Conservation (phyloP, 768 basidiomycete species). For the Xanthoconium purpureum region DNA sequence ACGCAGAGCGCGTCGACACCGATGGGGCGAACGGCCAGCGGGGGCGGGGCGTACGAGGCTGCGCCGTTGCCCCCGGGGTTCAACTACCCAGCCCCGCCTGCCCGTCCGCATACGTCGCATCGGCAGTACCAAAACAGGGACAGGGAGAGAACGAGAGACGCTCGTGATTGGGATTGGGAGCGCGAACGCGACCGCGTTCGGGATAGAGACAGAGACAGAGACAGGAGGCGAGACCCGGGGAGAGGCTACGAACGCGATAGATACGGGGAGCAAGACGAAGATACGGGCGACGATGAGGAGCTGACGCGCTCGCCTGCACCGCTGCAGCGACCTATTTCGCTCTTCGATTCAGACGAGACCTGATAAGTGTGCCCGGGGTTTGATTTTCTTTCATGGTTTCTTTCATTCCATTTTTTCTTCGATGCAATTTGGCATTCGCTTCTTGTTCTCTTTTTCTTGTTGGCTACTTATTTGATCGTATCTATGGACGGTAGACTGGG, state of each 20-base stretch:
- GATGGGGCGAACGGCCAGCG: background rate
- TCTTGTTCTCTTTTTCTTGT: background rate
- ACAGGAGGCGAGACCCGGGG: background rate
- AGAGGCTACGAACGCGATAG: background rate
- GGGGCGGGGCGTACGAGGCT: conserved; percentile 17
- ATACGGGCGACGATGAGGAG: conserved; percentile 7
- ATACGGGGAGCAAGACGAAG: background rate
- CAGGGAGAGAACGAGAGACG: background rate
- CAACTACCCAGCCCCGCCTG: conserved; percentile 26
- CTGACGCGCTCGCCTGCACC: conserved; percentile 27
- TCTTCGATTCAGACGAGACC: conserved; percentile 29
- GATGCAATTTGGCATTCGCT: no score
- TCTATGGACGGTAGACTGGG: conserved; percentile 3
- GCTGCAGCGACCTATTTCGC: conserved; percentile 29
- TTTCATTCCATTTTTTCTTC: background rate
- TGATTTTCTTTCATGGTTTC: background rate
- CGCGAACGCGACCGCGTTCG: background rate
- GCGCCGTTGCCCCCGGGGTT: conserved; percentile 28
- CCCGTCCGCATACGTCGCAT: conserved; percentile 27
- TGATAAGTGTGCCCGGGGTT: background rate
- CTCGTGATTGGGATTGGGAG: conserved; percentile 1
- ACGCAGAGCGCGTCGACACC: conserved; percentile 15
- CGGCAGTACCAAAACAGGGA: conserved; percentile 5
- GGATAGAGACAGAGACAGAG: background rate
- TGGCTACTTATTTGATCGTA: background rate